Evolutionary conservation across 2,329 filamentous ascomycete species (phyloP), one percentile per base, ranked within the genome.

Genomic region (Claviceps capensis): DNA sequence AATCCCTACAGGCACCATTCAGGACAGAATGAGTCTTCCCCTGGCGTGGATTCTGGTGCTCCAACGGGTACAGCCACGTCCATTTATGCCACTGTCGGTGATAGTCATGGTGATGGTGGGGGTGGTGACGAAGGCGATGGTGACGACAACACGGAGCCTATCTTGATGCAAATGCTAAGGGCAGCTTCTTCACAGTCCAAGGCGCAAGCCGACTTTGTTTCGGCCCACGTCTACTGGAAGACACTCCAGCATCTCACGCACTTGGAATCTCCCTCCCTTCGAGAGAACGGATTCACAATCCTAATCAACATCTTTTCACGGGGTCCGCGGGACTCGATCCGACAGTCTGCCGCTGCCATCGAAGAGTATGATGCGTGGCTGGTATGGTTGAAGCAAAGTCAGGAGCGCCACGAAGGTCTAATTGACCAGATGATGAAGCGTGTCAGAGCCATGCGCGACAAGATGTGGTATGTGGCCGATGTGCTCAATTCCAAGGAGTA

Each of bases 401-500:
- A 91, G 60, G 85, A 88, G 60, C 79, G 85, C 3, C 82, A 89
- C 47, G 87, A 91, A 60, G 77, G 76, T 2, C 77, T 81, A 13
- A 83, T 90, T 38, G 84, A 88, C 42, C 75, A 80, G 5, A 86
- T 88, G 79, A 85, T 88, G 75, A 75, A 76, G 53, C 80, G 81
- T 5, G 75, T 93, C 40, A 80, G 83, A 53, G 82, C 85, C 22
- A 75, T 96, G 41, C 81, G 93, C 43, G 87, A 95, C 65, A 97
- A 97, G 73, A 95, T 97, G 87, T 98, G 93, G 93, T 98, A 95
- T 65, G 86, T 93, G 54, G 91, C 87, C 1, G 89, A 96, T 65
- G 90, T 97, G 30, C 85, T 88, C 56, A 90, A 91, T 60, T 96
- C 93, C 4, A 86, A 83, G 48, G 81, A 83, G 9, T 97, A 96